phyloP scores from a whole-genome alignment of 176 grass and related monocot species.

The Musa schizocarpa region DNA sequence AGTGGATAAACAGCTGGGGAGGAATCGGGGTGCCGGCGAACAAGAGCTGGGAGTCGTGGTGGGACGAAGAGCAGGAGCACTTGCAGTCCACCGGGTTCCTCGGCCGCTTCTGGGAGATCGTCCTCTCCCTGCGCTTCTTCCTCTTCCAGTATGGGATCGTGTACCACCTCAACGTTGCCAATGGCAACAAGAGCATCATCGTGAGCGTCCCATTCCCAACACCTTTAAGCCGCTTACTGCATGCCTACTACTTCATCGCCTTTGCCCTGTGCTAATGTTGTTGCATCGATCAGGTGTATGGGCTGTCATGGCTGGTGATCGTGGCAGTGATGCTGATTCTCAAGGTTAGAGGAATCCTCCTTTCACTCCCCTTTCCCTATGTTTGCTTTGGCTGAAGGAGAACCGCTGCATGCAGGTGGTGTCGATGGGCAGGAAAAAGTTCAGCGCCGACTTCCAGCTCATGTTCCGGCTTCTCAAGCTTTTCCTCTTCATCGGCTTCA shows the following conservation, averaged over 20 bases:
- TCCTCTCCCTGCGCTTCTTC: constrained; percentile 44
- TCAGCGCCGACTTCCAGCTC: neutral
- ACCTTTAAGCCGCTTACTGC: too few relatives aligned
- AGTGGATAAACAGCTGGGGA: constrained; percentile 51
- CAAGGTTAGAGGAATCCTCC: constrained; percentile 22
- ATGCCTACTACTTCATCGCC: neutral
- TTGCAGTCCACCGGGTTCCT: constrained; percentile 41
- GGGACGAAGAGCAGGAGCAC: constrained; percentile 56
- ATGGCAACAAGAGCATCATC: constrained; percentile 35
- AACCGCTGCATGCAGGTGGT: constrained; percentile 27
- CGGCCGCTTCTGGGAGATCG: constrained; percentile 47
- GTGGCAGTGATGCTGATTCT: constrained; percentile 28
- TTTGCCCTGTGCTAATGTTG: too few relatives aligned
- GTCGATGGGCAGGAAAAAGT: neutral
- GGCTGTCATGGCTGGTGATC: constrained; percentile 52
- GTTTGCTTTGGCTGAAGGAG: neutral
- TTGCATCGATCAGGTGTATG: constrained; percentile 32
- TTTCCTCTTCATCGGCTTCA: neutral
- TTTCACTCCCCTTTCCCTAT: neutral
- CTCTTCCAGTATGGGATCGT: constrained; percentile 67
- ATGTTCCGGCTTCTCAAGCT: neutral
- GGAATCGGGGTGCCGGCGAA: constrained; percentile 47
- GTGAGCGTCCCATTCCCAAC: constrained; percentile 12
- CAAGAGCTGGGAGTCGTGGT: constrained; percentile 68
- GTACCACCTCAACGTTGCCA: constrained; percentile 56